Base-by-base conservation (phyloP, 2,329 filamentous ascomycete species). In the Sporothrix phasma region DNA sequence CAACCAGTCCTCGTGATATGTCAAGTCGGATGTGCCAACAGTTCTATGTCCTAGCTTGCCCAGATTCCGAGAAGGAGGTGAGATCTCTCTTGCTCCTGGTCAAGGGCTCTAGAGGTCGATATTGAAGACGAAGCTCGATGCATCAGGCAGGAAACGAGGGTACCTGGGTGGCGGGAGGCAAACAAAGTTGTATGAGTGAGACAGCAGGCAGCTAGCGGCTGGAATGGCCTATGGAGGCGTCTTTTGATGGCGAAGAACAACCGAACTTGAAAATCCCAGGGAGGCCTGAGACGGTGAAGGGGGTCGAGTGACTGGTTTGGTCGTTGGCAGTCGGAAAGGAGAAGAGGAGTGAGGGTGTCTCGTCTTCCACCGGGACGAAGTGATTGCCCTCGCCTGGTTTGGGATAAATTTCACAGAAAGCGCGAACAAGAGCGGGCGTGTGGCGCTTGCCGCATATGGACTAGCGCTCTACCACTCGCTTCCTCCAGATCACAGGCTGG, bases 391-490 rank as follows among this genome's bases (percentile, higher is more conserved):
- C 37, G 34, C 34, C 22, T 17, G 29, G 26, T 37, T 47, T 34
- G 41, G 58, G 58, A 47, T 56, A 41, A 56, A 63, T 51, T 62
- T 54, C 61, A 63, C 61, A 53, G 49, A 56, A 62, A 15, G 54
- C 46, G 62, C 58, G 47, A 61, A 41, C 49, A 34, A 11, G 11
- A 43, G 22, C 46, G 43, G 53, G 45, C 65, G 63, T 65, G 65
- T 60, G 61, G 61, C 61, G 63, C 51, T 51, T 53, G 13, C 65
- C 13, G 24, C 5, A 34, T 64, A 41, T 31, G 34, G 47, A 51
- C 65, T 68, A 68, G 64, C 43, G 54, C 5, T 43, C 24, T 43
- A 2, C n/a, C 17, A 6, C 37, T 49, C 26, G 19, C 43, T 26
- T 34, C 58, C 29, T 15, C 24, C 7, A 10, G 37, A 8, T 22